Evolutionary conservation across 2,329 filamentous ascomycete genomes (phyloP).

Genomic region (Volutella citrinella): DNA sequence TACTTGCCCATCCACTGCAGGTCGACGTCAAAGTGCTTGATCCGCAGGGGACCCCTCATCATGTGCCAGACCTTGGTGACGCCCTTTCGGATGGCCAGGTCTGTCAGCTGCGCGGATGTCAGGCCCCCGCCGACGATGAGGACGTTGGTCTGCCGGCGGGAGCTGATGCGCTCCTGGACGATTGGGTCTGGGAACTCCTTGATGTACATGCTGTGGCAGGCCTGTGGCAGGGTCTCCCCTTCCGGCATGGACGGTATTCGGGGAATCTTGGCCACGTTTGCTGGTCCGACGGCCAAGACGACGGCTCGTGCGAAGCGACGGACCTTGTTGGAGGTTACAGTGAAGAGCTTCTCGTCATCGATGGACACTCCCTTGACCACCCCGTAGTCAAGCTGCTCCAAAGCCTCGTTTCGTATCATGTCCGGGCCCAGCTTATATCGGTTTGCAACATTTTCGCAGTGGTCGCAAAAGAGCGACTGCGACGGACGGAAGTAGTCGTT

Average conservation of each 20-base stretch:
- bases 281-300: constrained; percentile 69
- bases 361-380: constrained; percentile 42
- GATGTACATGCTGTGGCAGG: constrained; percentile 65
- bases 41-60: constrained; percentile 56
- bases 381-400: constrained; percentile 60
- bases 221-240: constrained; percentile 33
- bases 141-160: constrained; percentile 54
- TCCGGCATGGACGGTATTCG: constrained; percentile 31
- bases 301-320: constrained; percentile 59
- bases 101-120: constrained; percentile 71
- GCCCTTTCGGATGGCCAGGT: constrained; percentile 62
- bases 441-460: constrained; percentile 55
- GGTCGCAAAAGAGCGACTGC: constrained; percentile 57
- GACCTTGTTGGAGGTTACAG: constrained; percentile 53
- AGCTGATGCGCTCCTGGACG: constrained; percentile 51
- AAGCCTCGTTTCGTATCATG: constrained; percentile 59
- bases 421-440: constrained; percentile 46
- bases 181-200: constrained; percentile 52
- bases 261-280: constrained; percentile 54
- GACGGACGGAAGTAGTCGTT: constrained; percentile 70
- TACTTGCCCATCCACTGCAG: constrained; percentile 81
- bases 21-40: constrained; percentile 77
- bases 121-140: constrained; percentile 73
- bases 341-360: constrained; percentile 59
- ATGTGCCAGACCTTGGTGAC: constrained; percentile 68